Evolutionary conservation across 2,329 filamentous ascomycete species (phyloP).

Genomic region (Fusarium nematophilum): DNA sequence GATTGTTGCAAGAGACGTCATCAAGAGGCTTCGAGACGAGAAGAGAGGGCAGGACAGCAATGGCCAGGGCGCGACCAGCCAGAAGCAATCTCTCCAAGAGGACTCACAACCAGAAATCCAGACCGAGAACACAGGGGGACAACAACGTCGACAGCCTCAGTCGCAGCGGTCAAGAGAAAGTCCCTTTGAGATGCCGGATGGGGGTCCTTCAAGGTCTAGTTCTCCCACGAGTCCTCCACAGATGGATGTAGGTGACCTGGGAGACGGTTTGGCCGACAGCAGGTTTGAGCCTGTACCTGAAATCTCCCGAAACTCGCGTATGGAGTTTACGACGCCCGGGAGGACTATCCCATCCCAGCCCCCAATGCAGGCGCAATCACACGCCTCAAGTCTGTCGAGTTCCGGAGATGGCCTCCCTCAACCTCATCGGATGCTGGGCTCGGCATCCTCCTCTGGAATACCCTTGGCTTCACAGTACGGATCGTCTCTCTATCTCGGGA

Average conservation of each 20-base stretch:
- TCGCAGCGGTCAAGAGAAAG: not conserved
- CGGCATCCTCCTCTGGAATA: conserved; percentile 39
- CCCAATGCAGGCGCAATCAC: conserved; percentile 37
- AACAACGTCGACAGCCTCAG: not conserved
- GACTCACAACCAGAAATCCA: too few species aligned
- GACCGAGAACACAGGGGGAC: too few species aligned
- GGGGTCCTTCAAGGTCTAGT: conserved; percentile 21
- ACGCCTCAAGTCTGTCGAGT: conserved; percentile 29
- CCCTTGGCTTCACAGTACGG: conserved; percentile 51
- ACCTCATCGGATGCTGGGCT: conserved; percentile 40
- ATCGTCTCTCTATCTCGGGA: conserved; percentile 53
- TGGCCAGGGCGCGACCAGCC: conserved; percentile 61
- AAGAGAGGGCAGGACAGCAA: conserved; percentile 45
- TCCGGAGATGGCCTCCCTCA: conserved; percentile 33
- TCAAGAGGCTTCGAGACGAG: conserved; percentile 80
- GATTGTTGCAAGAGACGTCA: conserved; percentile 78
- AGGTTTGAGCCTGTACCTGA: conserved; percentile 43
- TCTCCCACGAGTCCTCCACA: conserved; percentile 25
- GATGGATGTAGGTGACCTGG: conserved; percentile 30
- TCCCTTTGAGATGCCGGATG: conserved; percentile 9
- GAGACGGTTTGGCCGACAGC: conserved; percentile 30
- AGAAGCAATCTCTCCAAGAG: conserved; percentile 3
- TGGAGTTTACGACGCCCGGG: conserved; percentile 38
- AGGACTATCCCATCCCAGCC: conserved; percentile 34
- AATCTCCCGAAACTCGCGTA: conserved; percentile 35